These are phyloP conservation scores for Kregervanrija pseudodelftensis DNA, from an alignment of 805 yeast species.

Conservation along the genomic window DNA sequence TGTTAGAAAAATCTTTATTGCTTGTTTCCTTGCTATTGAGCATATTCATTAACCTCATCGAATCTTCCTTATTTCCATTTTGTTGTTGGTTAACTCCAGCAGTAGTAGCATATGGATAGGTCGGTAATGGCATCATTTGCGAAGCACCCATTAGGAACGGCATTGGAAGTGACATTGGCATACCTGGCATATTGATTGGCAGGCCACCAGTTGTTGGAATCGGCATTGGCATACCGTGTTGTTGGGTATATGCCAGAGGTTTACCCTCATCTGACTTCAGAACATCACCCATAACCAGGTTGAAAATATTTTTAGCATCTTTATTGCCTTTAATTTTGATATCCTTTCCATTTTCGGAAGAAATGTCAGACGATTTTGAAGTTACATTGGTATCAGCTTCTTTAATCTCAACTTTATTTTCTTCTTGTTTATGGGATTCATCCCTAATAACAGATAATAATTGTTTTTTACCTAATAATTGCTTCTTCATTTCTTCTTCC, in stretches of 20 bases:
- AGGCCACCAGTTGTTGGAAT: not conserved
- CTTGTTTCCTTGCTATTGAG: conserved; percentile 2
- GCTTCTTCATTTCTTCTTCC: conserved; percentile 4
- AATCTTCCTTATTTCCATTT: not conserved
- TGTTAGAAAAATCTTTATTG: not conserved
- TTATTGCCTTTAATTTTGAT: conserved; percentile 1
- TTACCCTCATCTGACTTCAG: conserved; percentile 12
- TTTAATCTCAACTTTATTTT: not conserved
- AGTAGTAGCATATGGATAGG: conserved; percentile 6
- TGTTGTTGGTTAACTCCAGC: not conserved
- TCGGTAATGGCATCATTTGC: conserved; percentile 1
- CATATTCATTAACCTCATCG: conserved; percentile 1
- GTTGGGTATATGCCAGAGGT: not conserved
- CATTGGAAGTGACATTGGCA: conserved; percentile 4
- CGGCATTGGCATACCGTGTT: not conserved
- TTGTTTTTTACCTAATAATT: conserved; percentile 22
- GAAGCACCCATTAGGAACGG: not conserved
- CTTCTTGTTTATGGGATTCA: conserved; percentile 8
- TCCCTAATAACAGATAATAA: conserved; percentile 38
- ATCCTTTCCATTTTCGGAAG: conserved; percentile 4
- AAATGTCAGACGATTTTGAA: not conserved
- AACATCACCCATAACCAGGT: conserved; percentile 20
- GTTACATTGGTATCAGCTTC: not conserved
- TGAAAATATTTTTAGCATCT: conserved; percentile 23
- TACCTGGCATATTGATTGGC: conserved; percentile 4